Conservation (phyloP, 352 stramenopile genomes). For the Pythium apleroticum region DNA sequence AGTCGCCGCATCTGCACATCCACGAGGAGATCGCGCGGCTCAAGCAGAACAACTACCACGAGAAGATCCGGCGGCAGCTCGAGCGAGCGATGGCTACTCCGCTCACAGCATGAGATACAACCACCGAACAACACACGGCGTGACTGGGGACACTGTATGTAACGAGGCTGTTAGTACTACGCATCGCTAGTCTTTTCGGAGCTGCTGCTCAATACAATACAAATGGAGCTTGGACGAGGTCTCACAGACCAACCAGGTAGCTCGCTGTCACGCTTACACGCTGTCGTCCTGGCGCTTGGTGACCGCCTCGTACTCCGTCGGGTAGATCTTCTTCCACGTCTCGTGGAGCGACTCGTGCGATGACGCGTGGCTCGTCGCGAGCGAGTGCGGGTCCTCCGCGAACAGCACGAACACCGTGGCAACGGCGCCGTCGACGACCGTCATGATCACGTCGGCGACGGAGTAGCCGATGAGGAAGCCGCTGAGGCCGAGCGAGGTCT, state of each 20-base stretch:
- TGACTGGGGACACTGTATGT: neutral
- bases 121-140: neutral
- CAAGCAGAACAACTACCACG: slow-evolving; percentile 43
- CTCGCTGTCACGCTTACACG: slow-evolving; percentile 11
- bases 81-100: slow-evolving; percentile 1
- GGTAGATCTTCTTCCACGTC: slow-evolving; percentile 56
- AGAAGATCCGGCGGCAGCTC: slow-evolving; percentile 16
- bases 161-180: neutral
- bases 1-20: slow-evolving; percentile 59
- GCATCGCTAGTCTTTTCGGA: neutral
- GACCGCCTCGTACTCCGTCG: slow-evolving; percentile 41
- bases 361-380: slow-evolving; percentile 36
- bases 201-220: slow-evolving; percentile 1
- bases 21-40: slow-evolving; percentile 52
- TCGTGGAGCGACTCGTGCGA: slow-evolving; percentile 40
- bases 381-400: slow-evolving; percentile 48
- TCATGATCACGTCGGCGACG: slow-evolving; percentile 52
- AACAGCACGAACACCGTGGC: slow-evolving; percentile 61
- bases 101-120: neutral
- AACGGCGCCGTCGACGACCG: slow-evolving; percentile 44
- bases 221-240: neutral
- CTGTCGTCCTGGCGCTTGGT: slow-evolving; percentile 42
- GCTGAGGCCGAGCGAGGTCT: slow-evolving; percentile 43
- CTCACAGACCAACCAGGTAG: neutral
- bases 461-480: slow-evolving; percentile 57